These are phyloP conservation scores for Sphaerulina vaccinii DNA, from an alignment of 2,329 filamentous ascomycete genomes.

Conservation along the genomic window DNA sequence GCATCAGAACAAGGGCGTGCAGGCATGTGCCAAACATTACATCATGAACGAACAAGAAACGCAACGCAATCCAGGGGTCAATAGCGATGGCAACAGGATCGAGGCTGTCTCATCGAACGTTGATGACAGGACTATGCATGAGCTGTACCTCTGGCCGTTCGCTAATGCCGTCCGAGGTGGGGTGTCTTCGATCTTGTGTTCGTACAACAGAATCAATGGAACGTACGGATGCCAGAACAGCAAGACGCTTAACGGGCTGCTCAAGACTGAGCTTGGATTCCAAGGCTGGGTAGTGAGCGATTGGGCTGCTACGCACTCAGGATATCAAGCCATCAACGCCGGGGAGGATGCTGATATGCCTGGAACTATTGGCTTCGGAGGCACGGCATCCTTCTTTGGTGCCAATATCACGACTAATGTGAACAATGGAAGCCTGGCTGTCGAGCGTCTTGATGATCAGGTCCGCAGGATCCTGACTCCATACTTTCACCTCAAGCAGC, in stretches of 20 bases:
- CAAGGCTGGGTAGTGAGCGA: constrained; percentile 65
- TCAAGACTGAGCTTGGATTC: constrained; percentile 72
- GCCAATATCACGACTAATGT: constrained; percentile 52
- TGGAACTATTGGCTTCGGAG: too few species aligned
- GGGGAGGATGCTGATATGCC: constrained; percentile 54
- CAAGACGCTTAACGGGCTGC: constrained; percentile 64
- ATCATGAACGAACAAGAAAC: constrained; percentile 54
- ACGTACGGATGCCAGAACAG: constrained; percentile 63
- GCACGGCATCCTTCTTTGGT: too few species aligned
- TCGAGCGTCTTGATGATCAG: constrained; percentile 60
- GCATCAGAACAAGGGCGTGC: constrained; percentile 69
- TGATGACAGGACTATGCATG: too few species aligned
- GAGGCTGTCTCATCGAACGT: constrained; percentile 36
- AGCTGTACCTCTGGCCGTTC: too few species aligned
- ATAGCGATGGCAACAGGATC: constrained; percentile 34
- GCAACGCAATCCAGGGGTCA: constrained; percentile 28
- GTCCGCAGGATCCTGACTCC: constrained; percentile 49
- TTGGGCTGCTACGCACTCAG: constrained; percentile 61
- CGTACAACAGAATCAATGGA: too few species aligned
- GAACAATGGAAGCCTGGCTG: constrained; percentile 52
- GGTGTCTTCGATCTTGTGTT: too few species aligned
- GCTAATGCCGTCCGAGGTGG: too few species aligned
- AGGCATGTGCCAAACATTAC: constrained; percentile 67
- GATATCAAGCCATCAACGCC: constrained; percentile 44
- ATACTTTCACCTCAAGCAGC: constrained; percentile 60